phyloP scores from a whole-genome alignment of 2,329 filamentous ascomycete species.

The Xylaria sp. region DNA sequence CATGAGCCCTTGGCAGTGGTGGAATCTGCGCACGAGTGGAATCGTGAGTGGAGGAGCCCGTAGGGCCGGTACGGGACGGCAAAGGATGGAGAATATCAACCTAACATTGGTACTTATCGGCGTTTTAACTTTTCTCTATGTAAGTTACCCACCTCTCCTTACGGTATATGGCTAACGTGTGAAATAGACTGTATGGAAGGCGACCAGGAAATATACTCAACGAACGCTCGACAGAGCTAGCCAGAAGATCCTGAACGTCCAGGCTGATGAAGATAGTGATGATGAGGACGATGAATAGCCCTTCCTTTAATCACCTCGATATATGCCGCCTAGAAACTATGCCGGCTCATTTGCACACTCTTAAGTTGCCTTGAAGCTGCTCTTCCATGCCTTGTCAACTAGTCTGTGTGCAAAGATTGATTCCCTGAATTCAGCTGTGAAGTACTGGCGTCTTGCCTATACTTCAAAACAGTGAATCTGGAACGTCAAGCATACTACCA shows the following conservation, averaged over 20 bases:
- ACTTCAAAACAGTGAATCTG: conserved; percentile 50
- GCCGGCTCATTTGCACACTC: conserved; percentile 74
- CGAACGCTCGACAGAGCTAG: conserved; percentile 79
- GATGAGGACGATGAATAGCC: conserved; percentile 37
- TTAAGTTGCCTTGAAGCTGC: conserved; percentile 91
- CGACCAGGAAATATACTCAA: conserved; percentile 77
- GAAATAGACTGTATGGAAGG: conserved; percentile 79
- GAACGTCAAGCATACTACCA: conserved; percentile 49
- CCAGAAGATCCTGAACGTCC: conserved; percentile 85
- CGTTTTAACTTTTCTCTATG: conserved; percentile 79
- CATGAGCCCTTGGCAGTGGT: conserved; percentile 80
- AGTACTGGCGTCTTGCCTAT: conserved; percentile 63
- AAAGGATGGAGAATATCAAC: conserved; percentile 80
- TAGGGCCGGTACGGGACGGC: conserved; percentile 74
- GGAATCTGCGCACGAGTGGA: conserved; percentile 74
- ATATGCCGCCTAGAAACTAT: conserved; percentile 32
- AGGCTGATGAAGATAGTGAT: conserved; percentile 57
- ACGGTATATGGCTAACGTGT: conserved; percentile 20
- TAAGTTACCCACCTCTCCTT: conserved; percentile 58
- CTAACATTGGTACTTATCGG: conserved; percentile 84
- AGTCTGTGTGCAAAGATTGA: conserved; percentile 95
- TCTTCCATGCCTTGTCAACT: conserved; percentile 88
- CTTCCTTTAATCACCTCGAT: conserved; percentile 27
- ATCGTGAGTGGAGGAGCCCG: conserved; percentile 63
- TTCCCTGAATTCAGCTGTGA: conserved; percentile 56